These are phyloP conservation scores for Candida sonorensis DNA, from an alignment of 805 yeast species.

Conservation along the genomic window DNA sequence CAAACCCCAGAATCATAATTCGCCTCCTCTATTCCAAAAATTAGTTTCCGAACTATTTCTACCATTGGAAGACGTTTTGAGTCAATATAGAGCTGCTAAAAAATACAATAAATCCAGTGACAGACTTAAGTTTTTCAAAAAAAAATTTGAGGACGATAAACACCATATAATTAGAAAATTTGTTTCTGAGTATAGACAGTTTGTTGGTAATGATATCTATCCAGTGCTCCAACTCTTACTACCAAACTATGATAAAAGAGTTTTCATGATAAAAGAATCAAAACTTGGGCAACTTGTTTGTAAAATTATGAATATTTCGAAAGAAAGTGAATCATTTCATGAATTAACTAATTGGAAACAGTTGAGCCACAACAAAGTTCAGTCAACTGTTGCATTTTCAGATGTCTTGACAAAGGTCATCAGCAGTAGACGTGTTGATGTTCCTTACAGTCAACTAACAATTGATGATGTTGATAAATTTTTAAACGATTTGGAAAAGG, in stretches of 20 bases:
- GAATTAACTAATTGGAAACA: slow-evolving; percentile 42
- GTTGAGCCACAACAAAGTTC: slow-evolving; percentile 27
- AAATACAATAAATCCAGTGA: slow-evolving; percentile 1
- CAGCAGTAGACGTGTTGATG: slow-evolving; percentile 38
- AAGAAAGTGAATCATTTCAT: slow-evolving; percentile 53
- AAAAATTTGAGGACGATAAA: slow-evolving; percentile 6
- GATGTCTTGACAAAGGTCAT: slow-evolving; percentile 43
- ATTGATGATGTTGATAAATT: slow-evolving; percentile 43
- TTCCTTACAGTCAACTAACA: slow-evolving; percentile 29
- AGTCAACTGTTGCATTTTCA: slow-evolving; percentile 38
- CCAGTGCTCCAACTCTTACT: slow-evolving; percentile 58
- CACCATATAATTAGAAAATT: slow-evolving; percentile 28
- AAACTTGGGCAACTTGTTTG: slow-evolving; percentile 45
- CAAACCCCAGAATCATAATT: slow-evolving; percentile 31
- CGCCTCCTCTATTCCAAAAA: slow-evolving; percentile 34
- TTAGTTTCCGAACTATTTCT: slow-evolving; percentile 36
- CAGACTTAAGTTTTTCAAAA: slow-evolving; percentile 6
- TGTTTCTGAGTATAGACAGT: slow-evolving; percentile 41
- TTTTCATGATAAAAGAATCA: slow-evolving; percentile 58
- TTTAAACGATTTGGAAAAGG: slow-evolving; percentile 29
- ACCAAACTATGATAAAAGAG: slow-evolving; percentile 52
- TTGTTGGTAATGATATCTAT: slow-evolving; percentile 57
- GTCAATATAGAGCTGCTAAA: slow-evolving; percentile 7
- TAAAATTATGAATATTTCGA: slow-evolving; percentile 51
- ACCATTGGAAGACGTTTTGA: slow-evolving; percentile 24